Conservation (phyloP, 2,329 filamentous ascomycete genomes). For the Fusarium austroafricanum region DNA sequence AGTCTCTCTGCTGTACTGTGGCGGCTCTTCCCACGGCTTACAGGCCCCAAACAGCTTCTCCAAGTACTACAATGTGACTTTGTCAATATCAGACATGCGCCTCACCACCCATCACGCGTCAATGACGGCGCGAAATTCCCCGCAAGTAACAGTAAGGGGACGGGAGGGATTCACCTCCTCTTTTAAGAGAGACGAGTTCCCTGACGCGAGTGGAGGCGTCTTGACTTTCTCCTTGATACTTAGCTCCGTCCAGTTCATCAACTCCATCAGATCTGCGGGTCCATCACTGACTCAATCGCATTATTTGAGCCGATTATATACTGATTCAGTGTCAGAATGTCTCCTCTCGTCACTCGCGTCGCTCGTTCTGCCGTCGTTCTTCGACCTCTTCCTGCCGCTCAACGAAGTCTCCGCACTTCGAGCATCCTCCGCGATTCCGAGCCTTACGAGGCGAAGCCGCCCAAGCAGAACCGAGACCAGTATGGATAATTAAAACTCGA, state of each 20-base stretch:
- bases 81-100: background rate
- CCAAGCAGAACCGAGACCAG: slow-evolving; percentile 25
- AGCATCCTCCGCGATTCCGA: slow-evolving; percentile 28
- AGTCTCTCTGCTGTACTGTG: slow-evolving; percentile 25
- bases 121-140: slow-evolving; percentile 38
- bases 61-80: slow-evolving; percentile 34
- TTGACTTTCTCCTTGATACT: slow-evolving; percentile 17
- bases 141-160: slow-evolving; percentile 2
- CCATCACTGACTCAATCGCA: background rate
- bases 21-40: slow-evolving; percentile 5
- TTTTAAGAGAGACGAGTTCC: slow-evolving; percentile 23
- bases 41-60: slow-evolving; percentile 1
- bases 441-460: slow-evolving; percentile 33
- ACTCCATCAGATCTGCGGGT: slow-evolving; percentile 13
- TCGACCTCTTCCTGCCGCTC: slow-evolving; percentile 32
- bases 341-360: slow-evolving; percentile 18
- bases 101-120: slow-evolving; percentile 18
- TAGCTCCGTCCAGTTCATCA: slow-evolving; percentile 12
- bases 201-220: slow-evolving; percentile 9
- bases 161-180: slow-evolving; percentile 1
- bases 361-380: slow-evolving; percentile 17
- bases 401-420: slow-evolving; percentile 36
- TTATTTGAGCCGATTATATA: background rate
- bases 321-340: slow-evolving; percentile 8
- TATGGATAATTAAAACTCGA: background rate